phyloP scores from a whole-genome alignment of 2,329 filamentous ascomycete genomes.

The Curvularia hawaiiensis region DNA sequence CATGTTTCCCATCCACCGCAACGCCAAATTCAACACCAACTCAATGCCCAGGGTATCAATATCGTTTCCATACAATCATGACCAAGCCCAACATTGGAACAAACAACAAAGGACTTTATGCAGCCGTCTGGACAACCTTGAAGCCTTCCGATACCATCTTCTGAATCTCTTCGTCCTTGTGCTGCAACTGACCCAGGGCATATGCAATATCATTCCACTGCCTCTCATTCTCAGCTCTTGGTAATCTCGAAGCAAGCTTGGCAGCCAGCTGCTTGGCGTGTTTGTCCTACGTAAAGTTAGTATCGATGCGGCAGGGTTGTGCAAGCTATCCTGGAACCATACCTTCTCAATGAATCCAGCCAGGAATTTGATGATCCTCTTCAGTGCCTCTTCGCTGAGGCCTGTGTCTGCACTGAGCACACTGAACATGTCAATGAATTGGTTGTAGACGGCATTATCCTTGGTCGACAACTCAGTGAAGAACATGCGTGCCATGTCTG shows the following conservation, averaged over 20 bases:
- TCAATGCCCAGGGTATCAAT: constrained; percentile 7
- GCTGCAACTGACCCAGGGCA: constrained; percentile 84
- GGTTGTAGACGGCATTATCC: constrained; percentile 98
- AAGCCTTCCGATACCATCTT: constrained; percentile 79
- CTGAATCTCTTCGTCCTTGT: constrained; percentile 89
- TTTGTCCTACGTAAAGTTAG: constrained; percentile 71
- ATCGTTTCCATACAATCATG: constrained; percentile 4
- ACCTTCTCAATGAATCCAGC: constrained; percentile 98
- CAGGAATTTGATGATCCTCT: constrained; percentile 87
- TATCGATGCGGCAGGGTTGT: not conserved
- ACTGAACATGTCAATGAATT: constrained; percentile 99
- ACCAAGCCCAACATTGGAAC: not conserved
- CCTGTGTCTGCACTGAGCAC: constrained; percentile 80
- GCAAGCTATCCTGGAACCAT: constrained; percentile 20
- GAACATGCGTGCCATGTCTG: constrained; percentile 96
- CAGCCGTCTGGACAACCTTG: constrained; percentile 53
- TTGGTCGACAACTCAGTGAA: constrained; percentile 97
- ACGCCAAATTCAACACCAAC: constrained; percentile 3
- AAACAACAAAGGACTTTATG: constrained; percentile 3
- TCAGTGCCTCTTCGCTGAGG: constrained; percentile 84
- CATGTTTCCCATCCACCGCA: not conserved
- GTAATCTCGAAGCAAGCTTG: constrained; percentile 86
- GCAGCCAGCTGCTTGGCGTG: constrained; percentile 93
- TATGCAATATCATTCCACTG: constrained; percentile 99
- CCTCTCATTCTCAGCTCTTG: constrained; percentile 85